Conservation (phyloP, 352 stramenopile genomes). For the Aphanomyces astaci region DNA sequence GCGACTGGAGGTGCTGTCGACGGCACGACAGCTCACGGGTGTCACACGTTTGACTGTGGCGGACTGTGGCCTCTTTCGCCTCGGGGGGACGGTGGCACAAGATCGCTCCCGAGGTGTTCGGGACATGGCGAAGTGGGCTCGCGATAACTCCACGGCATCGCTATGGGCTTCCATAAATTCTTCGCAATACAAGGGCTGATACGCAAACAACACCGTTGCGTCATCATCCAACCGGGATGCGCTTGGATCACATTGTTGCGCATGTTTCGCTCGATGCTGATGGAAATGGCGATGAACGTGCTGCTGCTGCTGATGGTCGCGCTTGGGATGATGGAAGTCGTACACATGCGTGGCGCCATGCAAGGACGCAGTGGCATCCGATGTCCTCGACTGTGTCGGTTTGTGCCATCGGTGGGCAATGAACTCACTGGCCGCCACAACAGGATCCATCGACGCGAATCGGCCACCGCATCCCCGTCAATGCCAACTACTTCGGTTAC, state of each 20-base stretch:
- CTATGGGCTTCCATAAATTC: slow-evolving; percentile 1
- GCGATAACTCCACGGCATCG: neutral
- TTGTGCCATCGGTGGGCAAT: slow-evolving; percentile 1
- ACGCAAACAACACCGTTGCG: neutral
- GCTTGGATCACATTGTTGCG: neutral
- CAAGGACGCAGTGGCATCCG: neutral
- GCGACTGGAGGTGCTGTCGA: neutral
- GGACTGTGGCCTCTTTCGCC: neutral
- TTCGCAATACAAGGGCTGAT: neutral
- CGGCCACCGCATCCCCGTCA: neutral
- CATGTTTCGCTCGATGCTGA: neutral
- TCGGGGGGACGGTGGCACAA: neutral
- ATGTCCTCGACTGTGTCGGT: neutral
- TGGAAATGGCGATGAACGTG: neutral
- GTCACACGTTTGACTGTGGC: neutral
- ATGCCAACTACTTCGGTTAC: neutral
- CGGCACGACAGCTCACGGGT: neutral
- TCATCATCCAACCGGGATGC: neutral
- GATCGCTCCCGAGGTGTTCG: neutral
- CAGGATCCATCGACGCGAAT: neutral
- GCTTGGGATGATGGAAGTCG: neutral
- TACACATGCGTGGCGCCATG: neutral
- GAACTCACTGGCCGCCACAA: neutral
- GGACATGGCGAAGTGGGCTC: neutral
- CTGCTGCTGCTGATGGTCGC: neutral